Conservation (phyloP, 2,329 filamentous ascomycete genomes). For the Ophiostoma perfectum region DNA sequence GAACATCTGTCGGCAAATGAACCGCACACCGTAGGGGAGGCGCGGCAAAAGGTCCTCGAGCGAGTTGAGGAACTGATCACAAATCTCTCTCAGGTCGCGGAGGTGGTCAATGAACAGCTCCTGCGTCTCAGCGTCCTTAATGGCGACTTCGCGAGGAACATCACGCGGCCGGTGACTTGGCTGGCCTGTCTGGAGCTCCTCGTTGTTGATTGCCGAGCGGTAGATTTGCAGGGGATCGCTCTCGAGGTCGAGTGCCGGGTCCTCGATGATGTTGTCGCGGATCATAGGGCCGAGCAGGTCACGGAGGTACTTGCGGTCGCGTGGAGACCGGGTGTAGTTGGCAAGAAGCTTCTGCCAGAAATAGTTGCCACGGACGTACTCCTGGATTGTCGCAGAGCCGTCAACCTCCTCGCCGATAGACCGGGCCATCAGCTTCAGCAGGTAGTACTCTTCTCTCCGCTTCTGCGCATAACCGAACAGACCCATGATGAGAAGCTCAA, state of each 20-base stretch:
- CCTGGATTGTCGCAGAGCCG: slow-evolving; percentile 64
- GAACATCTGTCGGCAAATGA: slow-evolving; percentile 80
- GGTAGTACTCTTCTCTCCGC: slow-evolving; percentile 90
- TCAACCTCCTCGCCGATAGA: slow-evolving; percentile 85
- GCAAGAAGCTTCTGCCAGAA: slow-evolving; percentile 86
- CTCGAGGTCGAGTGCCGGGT: slow-evolving; percentile 83
- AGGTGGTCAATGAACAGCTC: slow-evolving; percentile 91
- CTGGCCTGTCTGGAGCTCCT: slow-evolving; percentile 85
- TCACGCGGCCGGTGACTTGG: slow-evolving; percentile 76
- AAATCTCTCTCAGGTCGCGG: slow-evolving; percentile 88
- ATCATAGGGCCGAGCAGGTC: slow-evolving; percentile 81
- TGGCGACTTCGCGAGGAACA: slow-evolving; percentile 86
- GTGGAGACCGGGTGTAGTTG: slow-evolving; percentile 84
- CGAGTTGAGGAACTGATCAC: slow-evolving; percentile 78
- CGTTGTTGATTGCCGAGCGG: slow-evolving; percentile 89
- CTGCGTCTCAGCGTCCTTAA: slow-evolving; percentile 88
- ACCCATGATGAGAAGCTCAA: slow-evolving; percentile 92
- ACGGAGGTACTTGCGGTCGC: slow-evolving; percentile 86
- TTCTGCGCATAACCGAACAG: slow-evolving; percentile 97
- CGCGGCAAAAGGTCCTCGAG: slow-evolving; percentile 78
- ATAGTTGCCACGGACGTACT: slow-evolving; percentile 82
- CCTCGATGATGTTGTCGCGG: slow-evolving; percentile 87
- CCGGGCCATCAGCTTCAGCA: slow-evolving; percentile 78
- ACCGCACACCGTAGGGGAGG: slow-evolving; percentile 91
- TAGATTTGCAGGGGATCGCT: slow-evolving; percentile 98